Conservation (phyloP, 2,329 filamentous ascomycete species). For the Cercospora berteroae region DNA sequence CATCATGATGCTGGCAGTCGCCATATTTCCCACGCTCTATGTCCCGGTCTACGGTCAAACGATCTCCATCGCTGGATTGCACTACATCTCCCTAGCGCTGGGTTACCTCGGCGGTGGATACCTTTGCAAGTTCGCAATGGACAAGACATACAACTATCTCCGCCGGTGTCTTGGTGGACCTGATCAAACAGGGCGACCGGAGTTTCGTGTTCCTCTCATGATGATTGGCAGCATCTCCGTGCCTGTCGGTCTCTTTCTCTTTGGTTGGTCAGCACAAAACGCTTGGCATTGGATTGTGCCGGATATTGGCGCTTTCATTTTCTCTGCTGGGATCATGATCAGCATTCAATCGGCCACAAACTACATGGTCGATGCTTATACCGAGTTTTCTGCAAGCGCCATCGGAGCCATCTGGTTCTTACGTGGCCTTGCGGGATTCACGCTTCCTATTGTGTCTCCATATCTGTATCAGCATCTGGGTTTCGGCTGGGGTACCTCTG, state of each 20-base stretch:
- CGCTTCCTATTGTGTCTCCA: background rate
- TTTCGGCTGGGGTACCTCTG: conserved; percentile 59
- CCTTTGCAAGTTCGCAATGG: background rate
- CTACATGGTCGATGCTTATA: conserved; percentile 64
- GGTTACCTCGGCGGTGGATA: conserved; percentile 38
- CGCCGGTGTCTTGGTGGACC: conserved; percentile 15
- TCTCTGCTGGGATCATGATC: conserved; percentile 24
- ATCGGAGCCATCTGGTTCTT: conserved; percentile 64
- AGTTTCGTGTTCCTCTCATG: background rate
- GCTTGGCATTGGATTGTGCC: conserved; percentile 24
- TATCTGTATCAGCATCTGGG: background rate
- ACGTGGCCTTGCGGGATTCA: conserved; percentile 50
- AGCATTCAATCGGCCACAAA: conserved; percentile 40
- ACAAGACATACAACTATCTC: conserved; percentile 13
- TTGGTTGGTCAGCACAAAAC: conserved; percentile 20
- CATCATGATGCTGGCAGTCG: background rate
- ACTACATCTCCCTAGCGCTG: conserved; percentile 43
- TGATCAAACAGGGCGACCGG: background rate
- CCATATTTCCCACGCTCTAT: background rate
- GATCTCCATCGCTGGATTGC: conserved; percentile 38
- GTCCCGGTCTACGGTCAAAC: background rate
- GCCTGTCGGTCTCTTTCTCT: conserved; percentile 18
- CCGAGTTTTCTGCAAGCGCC: conserved; percentile 59
- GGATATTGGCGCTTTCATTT: conserved; percentile 27
- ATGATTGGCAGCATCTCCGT: conserved; percentile 6